Percentiles rank a stretch among this genome's conserved stretches.
These are phyloP conservation scores for Rachicladosporium sp. DNA, from an alignment of 2,329 filamentous ascomycete genomes.

Conservation along the genomic window DNA sequence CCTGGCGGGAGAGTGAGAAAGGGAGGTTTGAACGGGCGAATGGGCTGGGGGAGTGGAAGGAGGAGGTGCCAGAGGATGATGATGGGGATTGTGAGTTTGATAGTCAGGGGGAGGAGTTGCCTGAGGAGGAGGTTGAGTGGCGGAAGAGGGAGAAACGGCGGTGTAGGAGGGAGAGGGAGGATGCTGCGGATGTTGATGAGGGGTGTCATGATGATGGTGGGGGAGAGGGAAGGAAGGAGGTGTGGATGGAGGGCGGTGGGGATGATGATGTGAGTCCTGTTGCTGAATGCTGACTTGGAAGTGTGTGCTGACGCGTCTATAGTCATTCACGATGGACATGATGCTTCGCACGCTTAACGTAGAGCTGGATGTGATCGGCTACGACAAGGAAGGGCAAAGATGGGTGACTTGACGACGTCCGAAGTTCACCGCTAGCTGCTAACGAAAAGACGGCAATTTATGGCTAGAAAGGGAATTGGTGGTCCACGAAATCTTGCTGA, in stretches of 20 bases:
- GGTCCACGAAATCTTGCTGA: too few species aligned
- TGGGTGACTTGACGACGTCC: slow-evolving; percentile 40
- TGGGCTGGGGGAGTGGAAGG: slow-evolving; percentile 20
- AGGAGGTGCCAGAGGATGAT: slow-evolving; percentile 21
- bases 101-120: slow-evolving; percentile 21
- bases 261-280: slow-evolving; percentile 29
- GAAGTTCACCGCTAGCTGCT: too few species aligned
- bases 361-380: slow-evolving; percentile 50
- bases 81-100: slow-evolving; percentile 26
- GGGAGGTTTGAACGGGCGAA: slow-evolving; percentile 19
- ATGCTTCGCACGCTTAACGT: slow-evolving; percentile 57
- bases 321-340: slow-evolving; percentile 58
- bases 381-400: slow-evolving; percentile 42
- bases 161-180: slow-evolving; percentile 36
- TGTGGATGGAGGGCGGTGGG: slow-evolving; percentile 21
- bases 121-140: slow-evolving; percentile 30
- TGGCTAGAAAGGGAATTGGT: too few species aligned
- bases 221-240: slow-evolving; percentile 22
- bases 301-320: slow-evolving; percentile 4
- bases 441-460: too few species aligned
- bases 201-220: slow-evolving; percentile 28
- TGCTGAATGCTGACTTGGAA: not conserved
- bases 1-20: slow-evolving; percentile 32
- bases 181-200: slow-evolving; percentile 19
- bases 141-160: slow-evolving; percentile 37